These are phyloP conservation scores for Phaeoacremonium minimum DNA, from an alignment of 2,329 filamentous ascomycete species.

Conservation along the genomic window DNA sequence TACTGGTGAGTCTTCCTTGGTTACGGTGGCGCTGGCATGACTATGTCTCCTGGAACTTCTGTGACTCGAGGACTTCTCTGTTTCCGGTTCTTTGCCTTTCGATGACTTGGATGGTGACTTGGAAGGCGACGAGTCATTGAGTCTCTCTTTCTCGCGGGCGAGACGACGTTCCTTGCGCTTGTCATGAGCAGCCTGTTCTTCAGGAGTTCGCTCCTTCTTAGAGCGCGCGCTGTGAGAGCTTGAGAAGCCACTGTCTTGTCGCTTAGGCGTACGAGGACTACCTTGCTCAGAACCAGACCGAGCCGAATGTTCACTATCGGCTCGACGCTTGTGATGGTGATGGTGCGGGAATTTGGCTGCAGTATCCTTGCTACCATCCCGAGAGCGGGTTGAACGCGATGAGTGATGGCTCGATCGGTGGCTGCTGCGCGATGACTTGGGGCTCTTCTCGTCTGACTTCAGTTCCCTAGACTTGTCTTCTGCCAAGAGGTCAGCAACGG, in stretches of 20 bases:
- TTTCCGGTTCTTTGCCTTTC: slow-evolving; percentile 28
- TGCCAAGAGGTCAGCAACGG: slow-evolving; percentile 53
- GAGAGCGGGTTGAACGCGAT: slow-evolving; percentile 22
- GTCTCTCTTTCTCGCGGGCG: slow-evolving; percentile 22
- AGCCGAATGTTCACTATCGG: slow-evolving; percentile 26
- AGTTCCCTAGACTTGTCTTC: slow-evolving; percentile 41
- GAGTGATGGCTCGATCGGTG: slow-evolving; percentile 28
- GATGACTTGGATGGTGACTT: slow-evolving; percentile 13
- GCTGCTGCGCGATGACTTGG: slow-evolving; percentile 13
- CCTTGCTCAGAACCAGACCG: slow-evolving; percentile 27
- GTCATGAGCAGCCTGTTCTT: slow-evolving; percentile 47
- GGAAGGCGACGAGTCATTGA: slow-evolving; percentile 15
- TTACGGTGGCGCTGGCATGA: slow-evolving; percentile 13
- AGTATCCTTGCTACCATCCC: slow-evolving; percentile 21
- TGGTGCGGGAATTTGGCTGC: slow-evolving; percentile 21
- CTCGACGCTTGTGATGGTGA: slow-evolving; percentile 29
- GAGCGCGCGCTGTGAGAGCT: slow-evolving; percentile 19
- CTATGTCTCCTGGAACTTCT: background rate
- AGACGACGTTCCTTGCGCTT: slow-evolving; percentile 41
- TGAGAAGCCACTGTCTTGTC: slow-evolving; percentile 43
- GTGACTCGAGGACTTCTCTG: slow-evolving; percentile 11
- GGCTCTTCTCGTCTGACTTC: slow-evolving; percentile 27
- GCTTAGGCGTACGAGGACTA: slow-evolving; percentile 30
- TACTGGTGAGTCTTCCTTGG: slow-evolving; percentile 21
- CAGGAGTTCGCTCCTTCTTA: slow-evolving; percentile 33